Evolutionary conservation across 495 filamentous ascomycete genomes (phyloP), one percentile per base, ranked within the genome.

Genomic region (Sphaerosporella brunnea): DNA sequence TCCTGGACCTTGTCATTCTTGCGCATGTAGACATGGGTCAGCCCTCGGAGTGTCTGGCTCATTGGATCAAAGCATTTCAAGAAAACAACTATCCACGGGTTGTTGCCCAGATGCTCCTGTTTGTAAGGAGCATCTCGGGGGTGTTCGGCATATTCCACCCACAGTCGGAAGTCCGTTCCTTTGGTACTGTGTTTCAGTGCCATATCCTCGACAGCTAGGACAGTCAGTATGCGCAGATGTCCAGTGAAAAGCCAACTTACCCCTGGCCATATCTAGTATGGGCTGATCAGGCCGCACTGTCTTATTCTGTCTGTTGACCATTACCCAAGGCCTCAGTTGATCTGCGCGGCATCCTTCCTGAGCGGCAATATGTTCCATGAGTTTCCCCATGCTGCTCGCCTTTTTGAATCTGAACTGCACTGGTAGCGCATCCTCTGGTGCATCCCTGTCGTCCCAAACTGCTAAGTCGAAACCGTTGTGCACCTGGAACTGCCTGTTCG

Each of bases 261-360:
- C 83, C 64, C 84, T 80, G n/a, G 77, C 69, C 1, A 73, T 65
- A 47, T 90, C 82, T 50, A 70, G 70, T 40, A 96, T 73, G 3
- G 86, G 82, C 39, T 81, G 75, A 59, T 99, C 90, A 0, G 92
- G 90, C 21, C 90, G 74, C 36, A 80, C 79, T 0, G 90, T 96
- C 66, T 93, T 94, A 60, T 99, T 99, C 58, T 99, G 90, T 8
- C 90, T 82, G 56, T 93, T 95, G 0, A 99, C 92, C 84, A 99
- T 93, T 32, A 82, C 76, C 92, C 90, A 96, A 36, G 93, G 71
- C 23, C 90, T 76, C 18, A 96, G 63, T 25, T 71, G 69, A 35
- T 73, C 72, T 2, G 76, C 66, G 41, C 7, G 11, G n/a, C 23
- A 43, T 80, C 74, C 40, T 75, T 62, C 16, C 68, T 32, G 2